A percentile compares a stretch with the other conserved stretches of the same genome.
Conservation (phyloP, 73 alveolate genomes). For the Stentor coeruleus region DNA sequence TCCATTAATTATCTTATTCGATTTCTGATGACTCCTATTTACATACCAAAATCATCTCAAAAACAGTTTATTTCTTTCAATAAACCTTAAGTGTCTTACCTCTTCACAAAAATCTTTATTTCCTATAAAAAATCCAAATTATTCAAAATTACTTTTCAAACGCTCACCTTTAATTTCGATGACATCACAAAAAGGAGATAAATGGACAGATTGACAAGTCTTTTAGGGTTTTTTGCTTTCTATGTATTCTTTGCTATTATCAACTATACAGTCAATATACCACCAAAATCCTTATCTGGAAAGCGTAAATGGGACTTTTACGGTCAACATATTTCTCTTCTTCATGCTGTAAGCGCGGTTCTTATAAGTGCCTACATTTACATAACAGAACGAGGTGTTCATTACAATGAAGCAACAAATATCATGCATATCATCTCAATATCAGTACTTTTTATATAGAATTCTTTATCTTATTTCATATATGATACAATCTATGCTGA, state of each 20-base stretch:
- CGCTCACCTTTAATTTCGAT: no score
- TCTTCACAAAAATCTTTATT: no score
- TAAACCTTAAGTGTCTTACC: no score
- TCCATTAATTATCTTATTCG: no score
- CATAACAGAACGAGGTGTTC: neutral
- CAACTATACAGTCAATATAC: neutral
- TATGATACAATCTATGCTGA: slow-evolving; percentile 12
- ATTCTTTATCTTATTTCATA: neutral
- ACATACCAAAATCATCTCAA: no score
- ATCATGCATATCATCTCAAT: neutral
- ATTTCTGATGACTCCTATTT: no score
- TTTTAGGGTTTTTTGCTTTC: neutral
- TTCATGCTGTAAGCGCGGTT: slow-evolving; percentile 4
- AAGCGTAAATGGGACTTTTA: neutral
- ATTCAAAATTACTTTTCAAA: no score
- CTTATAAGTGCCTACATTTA: neutral
- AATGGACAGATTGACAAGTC: neutral
- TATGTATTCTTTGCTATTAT: neutral
- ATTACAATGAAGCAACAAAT: neutral
- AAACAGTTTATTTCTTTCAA: no score
- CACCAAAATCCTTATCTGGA: neutral
- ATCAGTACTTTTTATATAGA: neutral
- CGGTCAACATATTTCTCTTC: slow-evolving; percentile 18
- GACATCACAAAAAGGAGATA: no score
- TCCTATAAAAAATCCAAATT: no score